Base-by-base conservation (phyloP, 1,139 yeast genomes). In the Geotrichum restrictum region DNA sequence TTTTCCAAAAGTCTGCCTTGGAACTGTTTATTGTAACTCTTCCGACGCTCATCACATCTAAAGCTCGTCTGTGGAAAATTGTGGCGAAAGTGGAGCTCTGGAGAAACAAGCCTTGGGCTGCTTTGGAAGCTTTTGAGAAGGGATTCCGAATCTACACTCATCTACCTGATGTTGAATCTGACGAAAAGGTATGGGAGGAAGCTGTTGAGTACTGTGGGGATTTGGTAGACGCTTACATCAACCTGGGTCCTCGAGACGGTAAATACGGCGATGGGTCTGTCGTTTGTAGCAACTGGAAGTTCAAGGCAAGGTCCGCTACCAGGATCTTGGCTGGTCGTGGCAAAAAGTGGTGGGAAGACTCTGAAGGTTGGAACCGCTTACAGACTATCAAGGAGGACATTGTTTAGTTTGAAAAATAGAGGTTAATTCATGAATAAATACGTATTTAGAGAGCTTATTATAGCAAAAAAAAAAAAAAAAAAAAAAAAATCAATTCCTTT, bases 201-300 rank as follows among this genome's bases (percentile, higher is more conserved):
- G 88, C 95, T 0, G 91, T 88, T 3, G 94, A 83, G 36, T 79
- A 86, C 1, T 86, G 96, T 64, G 70, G 74, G 33, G 96, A 91
- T 57, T 74, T 93, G 56, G 83, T 86, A 2, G 88, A 94, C 45
- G 95, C 96, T 0, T 93, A 91, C 66, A 91, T 84, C 62, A 84
- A 88, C 4, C 76, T 87, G 39, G 98, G 98, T 11, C 95, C 86
- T 53, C 70, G 81, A 61, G 91, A 89, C 18, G 98, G 98, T 2
- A 85, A 86, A 61, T 81, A 84, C 60, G 87, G 85, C 27, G 89
- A 88, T 2, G 96, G 84, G 1, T 89, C 86, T 62, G 64, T 85
- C 14, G 96, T 93, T 4, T 89, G 96, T 67, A 80, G 83, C 62
- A 96, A 89, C 65, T 91, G 98, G 98, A 85, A 80, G 63, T 88